phyloP scores from a whole-genome alignment of 768 basidiomycete genomes.

The Megacollybia marginata region DNA sequence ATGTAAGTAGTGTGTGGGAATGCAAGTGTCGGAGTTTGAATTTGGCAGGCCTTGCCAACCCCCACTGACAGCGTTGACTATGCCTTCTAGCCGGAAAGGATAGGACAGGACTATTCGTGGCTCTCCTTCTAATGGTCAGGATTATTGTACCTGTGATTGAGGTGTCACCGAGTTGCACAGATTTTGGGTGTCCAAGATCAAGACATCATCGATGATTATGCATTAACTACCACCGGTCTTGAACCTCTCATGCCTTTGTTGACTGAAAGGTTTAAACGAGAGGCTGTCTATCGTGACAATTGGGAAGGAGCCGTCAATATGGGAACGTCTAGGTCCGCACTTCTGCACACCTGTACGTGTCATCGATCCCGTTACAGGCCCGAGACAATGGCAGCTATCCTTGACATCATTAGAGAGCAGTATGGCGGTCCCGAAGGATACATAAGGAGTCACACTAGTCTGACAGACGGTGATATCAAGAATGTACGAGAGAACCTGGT shows the following conservation, averaged over 20 bases:
- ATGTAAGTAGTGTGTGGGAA: too few relatives aligned
- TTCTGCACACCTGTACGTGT: neutral
- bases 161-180: conserved; percentile 11
- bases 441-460: conserved; percentile 18
- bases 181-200: conserved; percentile 31
- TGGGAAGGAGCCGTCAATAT: conserved; percentile 27
- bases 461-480: conserved; percentile 24
- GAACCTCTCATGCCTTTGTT: conserved; percentile 24
- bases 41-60: too few relatives aligned
- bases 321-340: conserved; percentile 23
- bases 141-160: neutral
- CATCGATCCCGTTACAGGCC: conserved; percentile 17
- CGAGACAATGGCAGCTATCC: conserved; percentile 25
- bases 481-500: conserved; percentile 1
- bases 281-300: conserved; percentile 23
- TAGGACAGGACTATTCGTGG: conserved; percentile 31
- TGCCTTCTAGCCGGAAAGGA: conserved; percentile 32
- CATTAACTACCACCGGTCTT: conserved; percentile 29
- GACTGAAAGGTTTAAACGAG: conserved; percentile 20
- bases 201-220: conserved; percentile 32
- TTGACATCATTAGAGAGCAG: conserved; percentile 23
- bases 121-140: conserved; percentile 26
- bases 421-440: conserved; percentile 31
- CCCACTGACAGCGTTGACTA: too few relatives aligned
- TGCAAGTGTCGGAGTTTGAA: too few relatives aligned